Evolutionary conservation across 352 stramenopile genomes (phyloP).

Genomic region (Pythium phragmiticola): DNA sequence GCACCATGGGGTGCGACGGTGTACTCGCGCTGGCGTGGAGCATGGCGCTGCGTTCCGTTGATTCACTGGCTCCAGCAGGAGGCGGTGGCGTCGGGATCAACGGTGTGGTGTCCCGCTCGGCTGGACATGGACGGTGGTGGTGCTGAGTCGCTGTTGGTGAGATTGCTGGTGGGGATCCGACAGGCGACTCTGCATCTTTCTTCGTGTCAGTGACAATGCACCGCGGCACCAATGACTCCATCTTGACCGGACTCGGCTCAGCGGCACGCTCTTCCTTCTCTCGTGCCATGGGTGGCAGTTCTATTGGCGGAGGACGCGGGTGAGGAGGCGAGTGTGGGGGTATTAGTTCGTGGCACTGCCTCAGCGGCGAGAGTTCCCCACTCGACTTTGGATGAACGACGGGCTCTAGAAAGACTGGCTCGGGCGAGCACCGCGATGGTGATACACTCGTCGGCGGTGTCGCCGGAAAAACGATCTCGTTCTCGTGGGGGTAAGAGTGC

Average conservation of each 20-base stretch:
- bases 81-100: constrained; percentile 9
- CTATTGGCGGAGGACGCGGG: constrained; percentile 9
- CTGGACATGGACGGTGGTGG: background rate
- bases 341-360: constrained; percentile 1
- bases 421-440: background rate
- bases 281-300: constrained; percentile 13
- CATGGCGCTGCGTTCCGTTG: background rate
- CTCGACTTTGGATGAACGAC: constrained; percentile 9
- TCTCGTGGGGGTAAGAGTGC: background rate
- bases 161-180: background rate
- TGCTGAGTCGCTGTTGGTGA: background rate
- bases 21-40: constrained; percentile 7
- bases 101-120: background rate
- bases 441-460: constrained; percentile 1
- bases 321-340: constrained; percentile 11
- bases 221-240: constrained; percentile 7
- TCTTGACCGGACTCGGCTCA: constrained; percentile 21
- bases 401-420: constrained; percentile 4
- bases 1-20: constrained; percentile 3
- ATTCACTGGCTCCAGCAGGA: background rate
- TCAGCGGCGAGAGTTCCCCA: constrained; percentile 13
- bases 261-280: constrained; percentile 18
- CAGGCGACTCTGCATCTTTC: constrained; percentile 8
- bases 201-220: constrained; percentile 1
- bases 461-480: background rate